Conservation (phyloP, 2,329 filamentous ascomycete genomes). For the Aspergillus sp. region DNA sequence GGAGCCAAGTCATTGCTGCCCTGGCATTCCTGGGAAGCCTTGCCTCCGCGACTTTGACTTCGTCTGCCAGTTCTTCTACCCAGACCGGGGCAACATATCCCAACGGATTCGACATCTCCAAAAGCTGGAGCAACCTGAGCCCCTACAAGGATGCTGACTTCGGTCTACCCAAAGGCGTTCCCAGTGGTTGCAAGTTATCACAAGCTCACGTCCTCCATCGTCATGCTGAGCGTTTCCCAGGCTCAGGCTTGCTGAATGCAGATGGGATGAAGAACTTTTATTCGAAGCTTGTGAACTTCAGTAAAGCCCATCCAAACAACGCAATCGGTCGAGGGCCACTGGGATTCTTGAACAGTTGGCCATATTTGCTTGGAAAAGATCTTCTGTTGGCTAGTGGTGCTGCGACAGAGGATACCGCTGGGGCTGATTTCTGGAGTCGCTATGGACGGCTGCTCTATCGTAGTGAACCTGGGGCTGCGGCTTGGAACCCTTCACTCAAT, state of each 20-base stretch:
- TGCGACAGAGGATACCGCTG: constrained; percentile 42
- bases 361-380: constrained; percentile 39
- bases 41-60: background rate
- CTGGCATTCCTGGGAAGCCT: background rate
- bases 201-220: constrained; percentile 49
- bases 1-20: background rate
- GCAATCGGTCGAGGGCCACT: constrained; percentile 41
- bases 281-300: constrained; percentile 42
- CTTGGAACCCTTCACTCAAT: constrained; percentile 39
- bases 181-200: constrained; percentile 49
- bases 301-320: constrained; percentile 24
- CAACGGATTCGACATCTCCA: constrained; percentile 25
- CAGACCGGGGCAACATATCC: constrained; percentile 16
- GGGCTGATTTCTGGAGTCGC: constrained; percentile 47
- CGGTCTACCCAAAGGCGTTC: constrained; percentile 36
- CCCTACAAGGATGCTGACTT: constrained; percentile 24
- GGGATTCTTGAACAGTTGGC: constrained; percentile 46
- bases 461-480: constrained; percentile 39
- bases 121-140: constrained; percentile 24
- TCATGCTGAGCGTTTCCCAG: constrained; percentile 48
- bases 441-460: constrained; percentile 49
- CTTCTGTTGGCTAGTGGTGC: constrained; percentile 44
- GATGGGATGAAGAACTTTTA: constrained; percentile 43
- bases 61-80: background rate
- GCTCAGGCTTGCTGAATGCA: constrained; percentile 41